These are phyloP conservation scores for Epithele typhae DNA, from an alignment of 768 basidiomycete genomes.

Conservation along the genomic window DNA sequence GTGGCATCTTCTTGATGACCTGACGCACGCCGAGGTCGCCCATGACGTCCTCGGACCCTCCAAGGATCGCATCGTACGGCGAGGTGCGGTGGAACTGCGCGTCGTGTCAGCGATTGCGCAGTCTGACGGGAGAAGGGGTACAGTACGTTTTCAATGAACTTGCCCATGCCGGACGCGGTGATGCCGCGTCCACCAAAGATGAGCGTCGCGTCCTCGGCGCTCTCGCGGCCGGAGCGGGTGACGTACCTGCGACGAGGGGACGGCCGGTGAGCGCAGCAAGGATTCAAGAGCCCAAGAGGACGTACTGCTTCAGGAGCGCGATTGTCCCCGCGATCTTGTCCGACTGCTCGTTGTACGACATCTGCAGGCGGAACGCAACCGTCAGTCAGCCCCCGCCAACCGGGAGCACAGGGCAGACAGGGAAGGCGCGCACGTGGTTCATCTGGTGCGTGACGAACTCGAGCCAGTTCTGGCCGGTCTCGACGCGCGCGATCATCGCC, in stretches of 20 bases:
- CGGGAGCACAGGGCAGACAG: too few species aligned
- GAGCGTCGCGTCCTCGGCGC: constrained; percentile 72
- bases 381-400: too few species aligned
- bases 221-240: constrained; percentile 60
- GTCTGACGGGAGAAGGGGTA: constrained; percentile 1
- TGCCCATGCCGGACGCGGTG: constrained; percentile 86
- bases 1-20: constrained; percentile 67
- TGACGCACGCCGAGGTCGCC: constrained; percentile 73
- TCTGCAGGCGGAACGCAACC: constrained; percentile 38
- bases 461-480: constrained; percentile 83
- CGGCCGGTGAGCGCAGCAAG: constrained; percentile 1
- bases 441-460: constrained; percentile 90
- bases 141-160: constrained; percentile 74
- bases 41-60: constrained; percentile 72
- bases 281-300: constrained; percentile 22
- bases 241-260: constrained; percentile 46
- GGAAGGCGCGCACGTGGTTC: constrained; percentile 59
- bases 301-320: constrained; percentile 80
- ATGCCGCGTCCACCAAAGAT: constrained; percentile 89
- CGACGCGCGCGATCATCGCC: constrained; percentile 85
- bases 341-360: constrained; percentile 83
- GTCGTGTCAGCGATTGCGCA: too few species aligned
- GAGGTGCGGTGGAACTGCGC: constrained; percentile 75
- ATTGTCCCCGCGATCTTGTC: constrained; percentile 86
- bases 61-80: constrained; percentile 80